Conservation (phyloP, 2,329 filamentous ascomycete species). For the Scytalidium sp. region DNA sequence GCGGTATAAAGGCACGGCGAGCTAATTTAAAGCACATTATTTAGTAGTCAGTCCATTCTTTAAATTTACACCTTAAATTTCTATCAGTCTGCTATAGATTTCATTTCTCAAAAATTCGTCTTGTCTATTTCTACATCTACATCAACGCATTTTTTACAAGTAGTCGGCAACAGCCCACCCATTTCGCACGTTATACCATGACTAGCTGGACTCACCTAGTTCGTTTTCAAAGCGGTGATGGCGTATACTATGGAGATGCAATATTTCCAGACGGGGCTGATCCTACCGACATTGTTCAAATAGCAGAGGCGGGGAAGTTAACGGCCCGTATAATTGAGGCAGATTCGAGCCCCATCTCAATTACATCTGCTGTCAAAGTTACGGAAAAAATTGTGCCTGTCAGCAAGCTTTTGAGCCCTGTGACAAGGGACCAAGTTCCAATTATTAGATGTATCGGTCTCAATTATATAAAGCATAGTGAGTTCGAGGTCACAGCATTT, state of each 20-base stretch:
- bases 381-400: not conserved
- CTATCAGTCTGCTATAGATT: no score
- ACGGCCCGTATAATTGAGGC: not conserved
- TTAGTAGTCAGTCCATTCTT: no score
- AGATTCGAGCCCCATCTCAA: not conserved
- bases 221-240: not conserved
- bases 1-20: no score
- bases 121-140: no score
- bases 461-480: conserved; percentile 57
- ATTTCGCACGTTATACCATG: not conserved
- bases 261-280: not conserved
- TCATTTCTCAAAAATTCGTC: no score
- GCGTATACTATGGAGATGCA: not conserved
- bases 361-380: not conserved
- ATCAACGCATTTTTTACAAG: no score
- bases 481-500: conserved; percentile 6
- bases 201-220: not conserved
- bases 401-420: not conserved
- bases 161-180: no score
- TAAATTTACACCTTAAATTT: no score
- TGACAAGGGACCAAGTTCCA: conserved; percentile 33
- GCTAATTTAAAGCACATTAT: no score
- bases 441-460: conserved; percentile 57
- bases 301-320: not conserved
- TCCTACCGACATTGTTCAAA: not conserved